Conservation (phyloP, 164 flowering plant genomes). For the Stephania yunnanensis region DNA sequence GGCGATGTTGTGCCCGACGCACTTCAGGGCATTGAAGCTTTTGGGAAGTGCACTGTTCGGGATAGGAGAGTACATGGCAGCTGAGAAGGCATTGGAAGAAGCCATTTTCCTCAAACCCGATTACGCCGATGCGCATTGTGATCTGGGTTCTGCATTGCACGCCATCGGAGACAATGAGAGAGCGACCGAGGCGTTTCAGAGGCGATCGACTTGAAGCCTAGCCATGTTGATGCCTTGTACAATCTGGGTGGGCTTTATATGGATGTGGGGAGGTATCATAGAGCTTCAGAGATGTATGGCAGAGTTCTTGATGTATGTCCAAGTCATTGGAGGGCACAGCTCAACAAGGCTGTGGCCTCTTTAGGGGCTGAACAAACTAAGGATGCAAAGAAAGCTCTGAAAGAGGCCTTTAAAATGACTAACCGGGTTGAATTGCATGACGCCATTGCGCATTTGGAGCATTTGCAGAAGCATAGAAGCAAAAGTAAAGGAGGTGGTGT, state of each 20-base stretch:
- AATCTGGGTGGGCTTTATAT: constrained; percentile 90
- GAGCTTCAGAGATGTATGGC: constrained; percentile 97
- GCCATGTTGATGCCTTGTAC: constrained; percentile 92
- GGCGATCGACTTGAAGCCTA: constrained; percentile 94
- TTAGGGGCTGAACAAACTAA: constrained; percentile 88
- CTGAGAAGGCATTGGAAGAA: constrained; percentile 92
- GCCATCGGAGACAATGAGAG: constrained; percentile 86
- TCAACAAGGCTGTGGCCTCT: constrained; percentile 87
- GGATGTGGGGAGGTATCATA: constrained; percentile 93
- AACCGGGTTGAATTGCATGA: constrained; percentile 93
- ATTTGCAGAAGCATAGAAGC: constrained; percentile 68
- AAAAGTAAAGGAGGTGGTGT: constrained; percentile 49
- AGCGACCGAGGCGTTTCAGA: constrained; percentile 93
- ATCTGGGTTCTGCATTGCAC: constrained; percentile 90
- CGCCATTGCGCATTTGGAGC: constrained; percentile 83
- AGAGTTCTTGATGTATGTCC: constrained; percentile 90
- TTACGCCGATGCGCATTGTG: constrained; percentile 98
- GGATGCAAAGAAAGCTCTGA: constrained; percentile 82
- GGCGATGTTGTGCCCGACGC: constrained; percentile 89
- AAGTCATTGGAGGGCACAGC: constrained; percentile 92
- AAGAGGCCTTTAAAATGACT: constrained; percentile 95
- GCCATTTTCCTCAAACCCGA: constrained; percentile 85
- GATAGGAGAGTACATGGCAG: constrained; percentile 92
- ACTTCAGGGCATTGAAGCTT: constrained; percentile 92
- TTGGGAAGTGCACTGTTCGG: constrained; percentile 97